A percentile compares a stretch with the other conserved stretches of the same genome.
Evolutionary conservation across 140 eudicot genomes (phyloP).

Genomic region (Erigeron philadelphicus): DNA sequence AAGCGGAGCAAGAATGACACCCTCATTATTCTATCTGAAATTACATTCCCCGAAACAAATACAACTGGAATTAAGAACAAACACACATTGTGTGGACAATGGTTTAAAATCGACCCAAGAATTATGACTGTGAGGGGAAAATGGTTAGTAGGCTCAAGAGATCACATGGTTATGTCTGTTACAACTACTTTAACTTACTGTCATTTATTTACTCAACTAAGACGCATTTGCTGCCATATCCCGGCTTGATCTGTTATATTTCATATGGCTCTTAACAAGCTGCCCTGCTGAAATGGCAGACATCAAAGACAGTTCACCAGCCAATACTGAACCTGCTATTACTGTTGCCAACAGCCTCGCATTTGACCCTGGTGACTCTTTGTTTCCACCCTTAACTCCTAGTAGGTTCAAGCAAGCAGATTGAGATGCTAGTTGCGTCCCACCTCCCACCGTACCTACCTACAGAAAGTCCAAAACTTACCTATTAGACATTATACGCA

Average conservation of each 20-base stretch:
- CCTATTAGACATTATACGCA: neutral
- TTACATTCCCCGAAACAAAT: slow-evolving; percentile 16
- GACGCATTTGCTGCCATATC: slow-evolving; percentile 43
- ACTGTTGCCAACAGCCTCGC: slow-evolving; percentile 66
- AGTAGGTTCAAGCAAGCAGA: slow-evolving; percentile 73
- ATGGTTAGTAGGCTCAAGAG: slow-evolving; percentile 21
- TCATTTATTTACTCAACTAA: slow-evolving; percentile 25
- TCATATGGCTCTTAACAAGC: slow-evolving; percentile 77
- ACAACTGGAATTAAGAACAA: neutral
- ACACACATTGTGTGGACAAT: slow-evolving; percentile 4
- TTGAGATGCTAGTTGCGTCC: slow-evolving; percentile 73
- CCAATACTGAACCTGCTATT: slow-evolving; percentile 70
- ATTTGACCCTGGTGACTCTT: slow-evolving; percentile 71
- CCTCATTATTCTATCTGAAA: slow-evolving; percentile 32
- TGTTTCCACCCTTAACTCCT: slow-evolving; percentile 65
- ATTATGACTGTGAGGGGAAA: slow-evolving; percentile 10
- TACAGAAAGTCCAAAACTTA: slow-evolving; percentile 5
- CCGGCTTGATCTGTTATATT: slow-evolving; percentile 67
- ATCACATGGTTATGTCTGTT: slow-evolving; percentile 22
- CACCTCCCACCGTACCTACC: slow-evolving; percentile 87
- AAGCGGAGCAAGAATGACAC: slow-evolving; percentile 16
- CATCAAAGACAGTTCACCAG: slow-evolving; percentile 74
- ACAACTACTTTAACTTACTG: slow-evolving; percentile 20
- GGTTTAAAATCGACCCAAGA: slow-evolving; percentile 19
- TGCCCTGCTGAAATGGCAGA: slow-evolving; percentile 77